A percentile compares a stretch with the other conserved stretches of the same genome.
phyloP scores from a whole-genome alignment of 1,139 yeast genomes.

The Pichia sp. region DNA sequence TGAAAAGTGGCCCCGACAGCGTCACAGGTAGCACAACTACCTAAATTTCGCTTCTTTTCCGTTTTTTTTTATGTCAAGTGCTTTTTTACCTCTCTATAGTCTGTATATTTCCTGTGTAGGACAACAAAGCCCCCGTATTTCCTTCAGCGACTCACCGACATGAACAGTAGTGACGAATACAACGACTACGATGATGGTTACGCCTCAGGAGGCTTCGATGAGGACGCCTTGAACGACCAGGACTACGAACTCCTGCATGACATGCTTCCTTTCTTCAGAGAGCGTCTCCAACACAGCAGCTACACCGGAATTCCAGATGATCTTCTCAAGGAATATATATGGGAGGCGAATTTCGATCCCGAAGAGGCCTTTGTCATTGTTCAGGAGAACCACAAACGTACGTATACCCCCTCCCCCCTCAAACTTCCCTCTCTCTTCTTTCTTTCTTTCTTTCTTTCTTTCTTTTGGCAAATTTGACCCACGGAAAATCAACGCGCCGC shows the following conservation, averaged over 20 bases:
- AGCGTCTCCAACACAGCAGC: neutral
- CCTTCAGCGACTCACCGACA: neutral
- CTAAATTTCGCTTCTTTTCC: neutral
- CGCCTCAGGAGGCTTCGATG: constrained; percentile 10
- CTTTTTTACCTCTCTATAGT: neutral
- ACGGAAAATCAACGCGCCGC: neutral
- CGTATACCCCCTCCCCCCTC: constrained; percentile 43
- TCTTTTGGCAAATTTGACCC: neutral
- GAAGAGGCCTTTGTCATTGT: constrained; percentile 25
- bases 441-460: neutral
- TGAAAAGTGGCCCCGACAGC: neutral
- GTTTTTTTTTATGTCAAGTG: neutral
- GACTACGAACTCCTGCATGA: constrained; percentile 19
- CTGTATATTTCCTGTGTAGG: neutral
- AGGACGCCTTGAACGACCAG: constrained; percentile 17
- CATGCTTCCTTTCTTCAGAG: constrained; percentile 14
- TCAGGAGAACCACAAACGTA: constrained; percentile 15
- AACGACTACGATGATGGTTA: constrained; percentile 4
- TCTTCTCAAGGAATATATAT: constrained; percentile 17
- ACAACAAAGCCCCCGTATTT: too few species aligned
- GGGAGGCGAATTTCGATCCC: constrained; percentile 16
- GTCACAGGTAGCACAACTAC: neutral
- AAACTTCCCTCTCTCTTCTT: constrained; percentile 1
- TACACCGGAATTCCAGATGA: constrained; percentile 5
- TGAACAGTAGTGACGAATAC: constrained; percentile 15